Conservation (phyloP, 2,329 filamentous ascomycete genomes). For the Laburnicola sp. region DNA sequence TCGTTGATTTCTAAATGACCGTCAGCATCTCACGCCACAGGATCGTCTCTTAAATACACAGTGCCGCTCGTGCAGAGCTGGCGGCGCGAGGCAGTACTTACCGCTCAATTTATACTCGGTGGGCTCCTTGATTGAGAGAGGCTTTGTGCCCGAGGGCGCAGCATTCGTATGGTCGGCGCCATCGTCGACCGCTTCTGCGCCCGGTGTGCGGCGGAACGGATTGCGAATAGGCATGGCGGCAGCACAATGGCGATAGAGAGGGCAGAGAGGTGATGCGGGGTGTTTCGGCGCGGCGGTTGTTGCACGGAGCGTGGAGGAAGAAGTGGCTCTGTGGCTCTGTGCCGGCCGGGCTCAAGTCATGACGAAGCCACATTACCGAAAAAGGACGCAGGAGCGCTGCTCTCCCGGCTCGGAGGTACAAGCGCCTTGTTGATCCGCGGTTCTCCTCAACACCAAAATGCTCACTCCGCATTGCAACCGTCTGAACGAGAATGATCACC, state of each 20-base stretch:
- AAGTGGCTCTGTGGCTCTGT: constrained; percentile 4
- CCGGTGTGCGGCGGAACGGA: constrained; percentile 45
- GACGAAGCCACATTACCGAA: background rate
- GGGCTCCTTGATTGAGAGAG: constrained; percentile 50
- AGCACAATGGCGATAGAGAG: constrained; percentile 19
- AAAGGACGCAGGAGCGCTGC: background rate
- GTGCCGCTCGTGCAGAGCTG: constrained; percentile 7
- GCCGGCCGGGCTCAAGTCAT: background rate
- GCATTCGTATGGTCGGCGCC: constrained; percentile 38
- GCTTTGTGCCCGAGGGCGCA: constrained; percentile 43
- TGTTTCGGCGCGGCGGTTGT: constrained; percentile 22
- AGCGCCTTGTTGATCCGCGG: background rate
- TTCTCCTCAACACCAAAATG: constrained; percentile 2
- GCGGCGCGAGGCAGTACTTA: constrained; percentile 34
- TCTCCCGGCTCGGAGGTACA: constrained; percentile 1
- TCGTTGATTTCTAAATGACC: constrained; percentile 79
- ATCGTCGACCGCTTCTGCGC: constrained; percentile 39
- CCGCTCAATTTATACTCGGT: constrained; percentile 59
- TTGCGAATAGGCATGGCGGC: constrained; percentile 47
- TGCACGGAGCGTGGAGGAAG: constrained; percentile 7
- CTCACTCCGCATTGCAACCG: background rate
- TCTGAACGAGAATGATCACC: background rate
- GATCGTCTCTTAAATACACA: constrained; percentile 1
- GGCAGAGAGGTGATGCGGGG: constrained; percentile 20
- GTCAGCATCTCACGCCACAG: constrained; percentile 28